A percentile compares a stretch with the other conserved stretches of the same genome.
Evolutionary conservation across 148 eudicot genomes (phyloP).

Genomic region (Vaccinium darrowii): DNA sequence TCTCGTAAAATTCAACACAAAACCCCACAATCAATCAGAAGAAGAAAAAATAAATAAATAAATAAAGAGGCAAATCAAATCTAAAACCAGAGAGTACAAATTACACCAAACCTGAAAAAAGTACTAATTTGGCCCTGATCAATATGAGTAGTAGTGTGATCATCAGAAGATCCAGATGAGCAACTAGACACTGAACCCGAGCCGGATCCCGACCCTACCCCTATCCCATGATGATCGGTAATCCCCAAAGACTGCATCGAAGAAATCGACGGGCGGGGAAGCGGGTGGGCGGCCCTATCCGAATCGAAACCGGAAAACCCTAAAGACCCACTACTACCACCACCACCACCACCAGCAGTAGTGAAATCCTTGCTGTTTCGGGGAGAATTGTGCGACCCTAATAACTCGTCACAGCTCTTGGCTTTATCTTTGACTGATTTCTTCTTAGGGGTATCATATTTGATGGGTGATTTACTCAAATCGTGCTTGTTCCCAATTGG

Average conservation of each 20-base stretch:
- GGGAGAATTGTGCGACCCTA: conserved; percentile 21
- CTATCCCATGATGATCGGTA: conserved; percentile 22
- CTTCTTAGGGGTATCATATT: conserved; percentile 16
- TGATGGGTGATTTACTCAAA: conserved; percentile 7
- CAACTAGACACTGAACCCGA: conserved; percentile 73
- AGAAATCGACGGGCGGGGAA: conserved; percentile 52
- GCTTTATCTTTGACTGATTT: conserved; percentile 19
- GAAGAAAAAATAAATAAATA: background rate
- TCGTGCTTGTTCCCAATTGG: conserved; percentile 3
- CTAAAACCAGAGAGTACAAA: background rate
- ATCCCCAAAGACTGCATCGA: conserved; percentile 21
- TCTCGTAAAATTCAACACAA: background rate
- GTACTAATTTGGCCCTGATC: conserved; percentile 46
- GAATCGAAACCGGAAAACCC: conserved; percentile 66
- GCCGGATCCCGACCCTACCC: conserved; percentile 38
- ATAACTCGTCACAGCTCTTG: conserved; percentile 46
- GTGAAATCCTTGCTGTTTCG: conserved; percentile 33
- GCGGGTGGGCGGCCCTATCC: conserved; percentile 59
- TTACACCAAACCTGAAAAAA: conserved; percentile 47
- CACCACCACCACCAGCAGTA: background rate
- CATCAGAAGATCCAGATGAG: conserved; percentile 83
- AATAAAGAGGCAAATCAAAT: background rate
- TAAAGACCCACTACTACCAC: conserved; percentile 30
- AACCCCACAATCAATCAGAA: background rate
- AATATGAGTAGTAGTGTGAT: conserved; percentile 28